Conservation (phyloP, 148 eudicot species). For the Limonium bicolor region DNA sequence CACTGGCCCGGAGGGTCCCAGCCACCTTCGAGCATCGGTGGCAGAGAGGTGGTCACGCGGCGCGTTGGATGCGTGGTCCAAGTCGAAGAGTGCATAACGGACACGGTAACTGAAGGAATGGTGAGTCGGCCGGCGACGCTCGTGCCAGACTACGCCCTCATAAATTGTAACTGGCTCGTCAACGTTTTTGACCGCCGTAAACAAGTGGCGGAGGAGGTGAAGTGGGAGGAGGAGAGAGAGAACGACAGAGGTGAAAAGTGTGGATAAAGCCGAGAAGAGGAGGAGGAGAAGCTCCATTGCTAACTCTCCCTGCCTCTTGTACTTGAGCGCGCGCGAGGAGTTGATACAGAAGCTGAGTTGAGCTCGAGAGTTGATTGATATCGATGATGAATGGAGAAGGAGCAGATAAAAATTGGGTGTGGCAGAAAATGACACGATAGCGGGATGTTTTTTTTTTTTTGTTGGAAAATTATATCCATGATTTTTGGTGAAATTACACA, state of each 20-base stretch:
- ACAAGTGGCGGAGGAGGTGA: slow-evolving; percentile 14
- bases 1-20: slow-evolving; percentile 65
- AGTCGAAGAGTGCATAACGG: slow-evolving; percentile 72
- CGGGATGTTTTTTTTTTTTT: too few species aligned
- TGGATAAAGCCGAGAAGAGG: slow-evolving; percentile 27
- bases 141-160: slow-evolving; percentile 81
- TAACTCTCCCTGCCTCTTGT: too few species aligned
- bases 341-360: too few species aligned
- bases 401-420: too few species aligned
- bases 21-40: slow-evolving; percentile 30
- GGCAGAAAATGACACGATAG: too few species aligned
- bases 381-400: too few species aligned
- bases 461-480: too few species aligned
- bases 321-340: too few species aligned
- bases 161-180: slow-evolving; percentile 25
- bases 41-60: slow-evolving; percentile 41
- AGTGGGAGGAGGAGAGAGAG: slow-evolving; percentile 39
- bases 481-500: too few species aligned
- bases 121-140: slow-evolving; percentile 74
- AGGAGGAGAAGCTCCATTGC: slow-evolving; percentile 37
- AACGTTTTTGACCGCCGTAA: slow-evolving; percentile 1
- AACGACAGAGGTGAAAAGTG: slow-evolving; percentile 12
- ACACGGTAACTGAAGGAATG: slow-evolving; percentile 63
- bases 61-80: slow-evolving; percentile 27
- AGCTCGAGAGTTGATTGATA: too few species aligned